These are phyloP conservation scores for Silybum marianum DNA, from an alignment of 129 eudicot genomes.

Conservation along the genomic window DNA sequence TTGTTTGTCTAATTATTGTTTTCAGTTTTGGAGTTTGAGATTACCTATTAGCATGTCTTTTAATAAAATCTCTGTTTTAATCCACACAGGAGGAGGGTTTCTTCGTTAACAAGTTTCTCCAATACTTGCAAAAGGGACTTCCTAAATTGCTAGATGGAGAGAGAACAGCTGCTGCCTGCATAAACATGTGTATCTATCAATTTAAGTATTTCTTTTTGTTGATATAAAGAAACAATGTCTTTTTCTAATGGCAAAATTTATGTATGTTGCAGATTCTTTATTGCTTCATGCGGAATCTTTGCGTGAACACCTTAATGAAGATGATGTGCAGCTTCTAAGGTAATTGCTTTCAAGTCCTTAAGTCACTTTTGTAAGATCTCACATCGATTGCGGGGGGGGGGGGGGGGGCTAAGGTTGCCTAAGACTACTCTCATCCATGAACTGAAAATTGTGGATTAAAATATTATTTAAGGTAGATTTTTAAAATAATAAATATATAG, in stretches of 20 bases:
- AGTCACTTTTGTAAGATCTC: not conserved
- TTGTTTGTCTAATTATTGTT: not conserved
- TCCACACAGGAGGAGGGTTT: conserved; percentile 61
- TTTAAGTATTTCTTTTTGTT: not conserved
- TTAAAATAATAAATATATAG: too few species aligned
- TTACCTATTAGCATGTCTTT: not conserved
- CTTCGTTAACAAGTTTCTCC: conserved; percentile 55
- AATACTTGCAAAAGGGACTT: conserved; percentile 47
- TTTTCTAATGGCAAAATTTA: conserved; percentile 18
- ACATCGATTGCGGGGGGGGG: too few species aligned
- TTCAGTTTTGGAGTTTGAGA: not conserved
- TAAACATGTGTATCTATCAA: conserved; percentile 54
- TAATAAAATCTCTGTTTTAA: conserved; percentile 4
- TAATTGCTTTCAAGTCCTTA: conserved; percentile 20
- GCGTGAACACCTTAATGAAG: conserved; percentile 55
- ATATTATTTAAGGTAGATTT: too few species aligned
- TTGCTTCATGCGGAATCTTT: conserved; percentile 74
- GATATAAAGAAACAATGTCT: not conserved
- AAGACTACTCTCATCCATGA: too few species aligned
- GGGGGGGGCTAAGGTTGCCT: too few species aligned
- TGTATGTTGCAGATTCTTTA: conserved; percentile 64
- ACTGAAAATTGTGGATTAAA: too few species aligned
- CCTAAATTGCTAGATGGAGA: conserved; percentile 23
- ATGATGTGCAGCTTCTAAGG: conserved; percentile 75
- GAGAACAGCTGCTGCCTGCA: conserved; percentile 40